Evolutionary conservation across 371 early-diverging fungal species (phyloP).

Genomic region (Mucor circinelloides): DNA sequence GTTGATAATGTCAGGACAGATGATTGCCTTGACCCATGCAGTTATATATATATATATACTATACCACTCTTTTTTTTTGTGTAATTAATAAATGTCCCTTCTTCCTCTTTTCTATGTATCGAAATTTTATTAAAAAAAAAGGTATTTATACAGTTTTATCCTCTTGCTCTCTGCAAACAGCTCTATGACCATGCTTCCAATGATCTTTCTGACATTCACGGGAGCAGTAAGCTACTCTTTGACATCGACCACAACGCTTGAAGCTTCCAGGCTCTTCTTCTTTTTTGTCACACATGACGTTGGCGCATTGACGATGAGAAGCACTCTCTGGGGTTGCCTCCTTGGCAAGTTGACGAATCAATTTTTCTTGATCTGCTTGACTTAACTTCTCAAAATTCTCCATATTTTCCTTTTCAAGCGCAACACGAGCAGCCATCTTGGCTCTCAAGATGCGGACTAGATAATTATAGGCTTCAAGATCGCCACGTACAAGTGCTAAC

Average conservation of each 20-base stretch:
- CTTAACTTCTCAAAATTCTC: slow-evolving; percentile 44
- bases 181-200: slow-evolving; percentile 64
- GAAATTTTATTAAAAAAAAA: not conserved
- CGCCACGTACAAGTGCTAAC: slow-evolving; percentile 60
- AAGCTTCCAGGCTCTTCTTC: slow-evolving; percentile 56
- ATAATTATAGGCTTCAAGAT: slow-evolving; percentile 52
- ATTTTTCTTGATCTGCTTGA: slow-evolving; percentile 41
- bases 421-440: slow-evolving; percentile 55
- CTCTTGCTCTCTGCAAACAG: slow-evolving; percentile 37
- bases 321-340: slow-evolving; percentile 44
- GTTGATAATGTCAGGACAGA: too few species aligned
- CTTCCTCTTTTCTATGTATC: not conserved
- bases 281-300: slow-evolving; percentile 48
- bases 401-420: slow-evolving; percentile 43
- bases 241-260: slow-evolving; percentile 62
- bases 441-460: slow-evolving; percentile 56
- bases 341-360: slow-evolving; percentile 48
- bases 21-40: too few species aligned
- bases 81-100: not conserved
- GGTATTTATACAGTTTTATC: slow-evolving; percentile 4
- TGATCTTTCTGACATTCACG: slow-evolving; percentile 66
- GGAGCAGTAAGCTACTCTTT: slow-evolving; percentile 58
- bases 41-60: not conserved
- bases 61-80: not conserved
- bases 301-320: slow-evolving; percentile 43